Conservation (phyloP, 225 moss, liverwort and hornwort species). For the Sphagnum tenellum region DNA sequence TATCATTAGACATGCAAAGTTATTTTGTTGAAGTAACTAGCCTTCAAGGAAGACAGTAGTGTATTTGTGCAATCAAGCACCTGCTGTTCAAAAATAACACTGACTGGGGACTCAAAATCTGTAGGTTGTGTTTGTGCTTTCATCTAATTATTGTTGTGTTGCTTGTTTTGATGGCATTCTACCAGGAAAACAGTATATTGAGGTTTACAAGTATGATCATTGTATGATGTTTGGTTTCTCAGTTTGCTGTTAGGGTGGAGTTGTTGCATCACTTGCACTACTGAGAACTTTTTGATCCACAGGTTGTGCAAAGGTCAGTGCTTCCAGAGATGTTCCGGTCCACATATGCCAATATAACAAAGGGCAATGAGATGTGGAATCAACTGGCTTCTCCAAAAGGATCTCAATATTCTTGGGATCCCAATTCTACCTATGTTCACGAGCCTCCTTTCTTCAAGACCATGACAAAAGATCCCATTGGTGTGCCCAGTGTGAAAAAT, state of each 20-base stretch:
- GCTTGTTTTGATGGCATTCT: too few species aligned
- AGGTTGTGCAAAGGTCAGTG: slow-evolving; percentile 73
- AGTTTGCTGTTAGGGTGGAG: too few species aligned
- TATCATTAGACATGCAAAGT: too few species aligned
- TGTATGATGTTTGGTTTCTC: too few species aligned
- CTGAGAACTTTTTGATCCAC: neutral
- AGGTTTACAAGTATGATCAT: too few species aligned
- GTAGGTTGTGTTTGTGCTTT: neutral
- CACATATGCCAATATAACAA: slow-evolving; percentile 78
- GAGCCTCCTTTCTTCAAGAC: slow-evolving; percentile 85
- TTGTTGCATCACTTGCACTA: too few species aligned
- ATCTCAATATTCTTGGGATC: slow-evolving; percentile 80
- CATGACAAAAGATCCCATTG: slow-evolving; percentile 79
- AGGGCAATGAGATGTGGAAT: slow-evolving; percentile 88
- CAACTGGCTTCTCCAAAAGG: slow-evolving; percentile 47
- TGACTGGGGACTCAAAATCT: too few species aligned
- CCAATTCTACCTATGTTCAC: slow-evolving; percentile 78
- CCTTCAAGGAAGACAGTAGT: too few species aligned
- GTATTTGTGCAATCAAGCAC: too few species aligned
- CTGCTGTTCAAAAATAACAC: too few species aligned
- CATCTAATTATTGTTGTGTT: neutral
- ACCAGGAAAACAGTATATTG: too few species aligned
- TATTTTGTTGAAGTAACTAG: too few species aligned
- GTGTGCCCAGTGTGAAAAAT: slow-evolving; percentile 68
- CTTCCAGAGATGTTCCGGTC: slow-evolving; percentile 82